Base-by-base conservation (phyloP, 108 stramenopile genomes). In the Discostella stelligeroides region DNA sequence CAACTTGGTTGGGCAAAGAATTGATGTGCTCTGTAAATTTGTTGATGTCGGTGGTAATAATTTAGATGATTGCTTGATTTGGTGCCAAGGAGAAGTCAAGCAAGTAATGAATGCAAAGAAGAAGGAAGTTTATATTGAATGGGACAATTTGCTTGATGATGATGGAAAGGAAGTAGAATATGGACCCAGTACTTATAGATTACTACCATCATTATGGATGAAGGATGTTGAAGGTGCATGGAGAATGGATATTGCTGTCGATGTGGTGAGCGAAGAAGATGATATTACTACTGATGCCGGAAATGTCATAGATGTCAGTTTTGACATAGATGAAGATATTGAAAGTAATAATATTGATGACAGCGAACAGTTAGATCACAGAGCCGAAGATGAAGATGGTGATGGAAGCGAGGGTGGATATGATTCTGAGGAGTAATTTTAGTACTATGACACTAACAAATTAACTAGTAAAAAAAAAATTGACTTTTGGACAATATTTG, bases 11-110 rank as follows among this genome's bases (percentile, higher is more conserved):
- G 39, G 18, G 20, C 21, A 42, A 14, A 20, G 40, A 4, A 43
- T 62, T 62, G 60, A 62, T 62, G 38, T 41, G 9, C 46, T 62
- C 15, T 20, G 23, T 47, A 23, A 23, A 10, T 62, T 21, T 62
- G 15, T 41, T 9, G 15, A 15, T 43, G 60, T 15, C 25, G 60
- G 46, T 9, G 12, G 25, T 12, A 43, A 27, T 5, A 25, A 62
- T 7, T 14, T 14, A 24, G 60, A 62, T n/a, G n/a, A n/a, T n/a
- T n/a, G n/a, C 15, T 14, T 34, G 5, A 43, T 10, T 18, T 62
- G 60, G 38, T 62, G 38, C 18, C 60, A 62, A 28, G 60, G 60
- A 9, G 39, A 46, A 24, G 60, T 46, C 6, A 10, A 23, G 24
- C 6, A 8, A 23, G n/a, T 49, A 6, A 23, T 49, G 18, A 23